phyloP scores from a whole-genome alignment of 2,329 filamentous ascomycete species.

The Pseudogymnoascus sp. region DNA sequence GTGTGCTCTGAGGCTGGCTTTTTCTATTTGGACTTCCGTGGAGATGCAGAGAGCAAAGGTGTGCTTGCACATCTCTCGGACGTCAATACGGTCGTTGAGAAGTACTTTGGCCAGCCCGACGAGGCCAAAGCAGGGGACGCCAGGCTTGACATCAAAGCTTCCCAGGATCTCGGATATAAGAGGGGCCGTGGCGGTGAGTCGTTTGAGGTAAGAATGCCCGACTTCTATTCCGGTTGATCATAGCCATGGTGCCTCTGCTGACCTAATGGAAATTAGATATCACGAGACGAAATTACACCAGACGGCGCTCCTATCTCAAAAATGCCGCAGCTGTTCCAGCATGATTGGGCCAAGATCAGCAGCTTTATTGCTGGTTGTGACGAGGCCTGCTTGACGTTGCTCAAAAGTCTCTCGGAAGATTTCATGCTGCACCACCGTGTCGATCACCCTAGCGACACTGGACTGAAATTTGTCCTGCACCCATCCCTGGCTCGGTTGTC shows the following conservation, averaged over 20 bases:
- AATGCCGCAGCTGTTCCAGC: constrained; percentile 12
- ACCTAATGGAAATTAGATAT: constrained; percentile 12
- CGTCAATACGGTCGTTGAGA: constrained; percentile 12
- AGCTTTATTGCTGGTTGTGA: constrained; percentile 15
- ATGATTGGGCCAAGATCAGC: constrained; percentile 14
- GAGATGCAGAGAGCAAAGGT: constrained; percentile 13
- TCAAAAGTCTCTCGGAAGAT: constrained; percentile 12
- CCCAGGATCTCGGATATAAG: constrained; percentile 17
- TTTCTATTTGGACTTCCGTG: constrained; percentile 17
- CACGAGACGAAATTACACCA: constrained; percentile 14
- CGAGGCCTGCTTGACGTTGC: constrained; percentile 12
- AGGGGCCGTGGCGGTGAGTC: constrained; percentile 13
- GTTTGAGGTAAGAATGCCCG: constrained; percentile 14
- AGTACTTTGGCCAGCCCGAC: constrained; percentile 15
- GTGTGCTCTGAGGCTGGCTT: constrained; percentile 14
- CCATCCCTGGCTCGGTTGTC: constrained; percentile 14
- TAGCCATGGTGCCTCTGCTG: constrained; percentile 1
- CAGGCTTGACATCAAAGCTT: constrained; percentile 16
- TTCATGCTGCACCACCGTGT: constrained; percentile 16
- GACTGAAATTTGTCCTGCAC: constrained; percentile 19
- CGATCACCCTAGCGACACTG: constrained; percentile 18
- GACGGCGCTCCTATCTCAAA: constrained; percentile 1
- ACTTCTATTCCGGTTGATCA: background rate
- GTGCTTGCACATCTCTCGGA: constrained; percentile 10
- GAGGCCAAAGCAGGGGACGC: constrained; percentile 12